phyloP scores from a whole-genome alignment of 352 stramenopile species.

The Globisporangium recalcitrans region DNA sequence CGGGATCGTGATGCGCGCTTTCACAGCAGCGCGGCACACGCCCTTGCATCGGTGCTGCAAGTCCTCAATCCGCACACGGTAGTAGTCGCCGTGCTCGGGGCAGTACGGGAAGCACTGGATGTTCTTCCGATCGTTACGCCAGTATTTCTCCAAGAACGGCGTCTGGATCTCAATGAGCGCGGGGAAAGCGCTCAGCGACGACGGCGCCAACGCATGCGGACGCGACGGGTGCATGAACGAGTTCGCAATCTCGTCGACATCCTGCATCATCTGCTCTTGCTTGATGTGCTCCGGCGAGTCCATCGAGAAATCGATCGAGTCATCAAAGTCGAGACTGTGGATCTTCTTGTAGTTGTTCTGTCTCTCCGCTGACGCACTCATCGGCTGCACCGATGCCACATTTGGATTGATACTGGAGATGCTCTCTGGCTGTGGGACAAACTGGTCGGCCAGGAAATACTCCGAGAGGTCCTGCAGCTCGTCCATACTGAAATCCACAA shows the following conservation, averaged over 20 bases:
- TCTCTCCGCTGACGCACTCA: slow-evolving; percentile 5
- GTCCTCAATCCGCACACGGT: slow-evolving; percentile 82
- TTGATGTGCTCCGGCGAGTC: slow-evolving; percentile 26
- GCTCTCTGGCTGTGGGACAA: slow-evolving; percentile 16
- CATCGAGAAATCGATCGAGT: slow-evolving; percentile 30
- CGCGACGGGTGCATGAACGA: slow-evolving; percentile 39
- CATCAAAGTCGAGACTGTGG: slow-evolving; percentile 77
- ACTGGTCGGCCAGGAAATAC: slow-evolving; percentile 64
- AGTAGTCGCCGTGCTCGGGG: slow-evolving; percentile 87
- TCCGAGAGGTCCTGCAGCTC: slow-evolving; percentile 72
- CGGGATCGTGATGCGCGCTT: slow-evolving; percentile 59
- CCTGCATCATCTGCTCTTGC: slow-evolving; percentile 34
- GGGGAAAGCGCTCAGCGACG: slow-evolving; percentile 26
- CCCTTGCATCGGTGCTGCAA: slow-evolving; percentile 80
- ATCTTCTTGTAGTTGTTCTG: slow-evolving; percentile 55
- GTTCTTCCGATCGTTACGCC: slow-evolving; percentile 90
- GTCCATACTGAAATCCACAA: slow-evolving; percentile 59
- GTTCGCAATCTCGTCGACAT: slow-evolving; percentile 48
- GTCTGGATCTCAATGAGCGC: slow-evolving; percentile 75
- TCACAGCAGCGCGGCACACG: slow-evolving; percentile 77
- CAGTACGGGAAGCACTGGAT: slow-evolving; percentile 90
- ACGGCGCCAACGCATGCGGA: slow-evolving; percentile 14
- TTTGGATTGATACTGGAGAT: background rate
- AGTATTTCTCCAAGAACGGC: slow-evolving; percentile 87
- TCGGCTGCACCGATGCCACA: background rate